Conservation (phyloP, 1,284 basidiomycete species). For the Papiliotrema flavescens region DNA sequence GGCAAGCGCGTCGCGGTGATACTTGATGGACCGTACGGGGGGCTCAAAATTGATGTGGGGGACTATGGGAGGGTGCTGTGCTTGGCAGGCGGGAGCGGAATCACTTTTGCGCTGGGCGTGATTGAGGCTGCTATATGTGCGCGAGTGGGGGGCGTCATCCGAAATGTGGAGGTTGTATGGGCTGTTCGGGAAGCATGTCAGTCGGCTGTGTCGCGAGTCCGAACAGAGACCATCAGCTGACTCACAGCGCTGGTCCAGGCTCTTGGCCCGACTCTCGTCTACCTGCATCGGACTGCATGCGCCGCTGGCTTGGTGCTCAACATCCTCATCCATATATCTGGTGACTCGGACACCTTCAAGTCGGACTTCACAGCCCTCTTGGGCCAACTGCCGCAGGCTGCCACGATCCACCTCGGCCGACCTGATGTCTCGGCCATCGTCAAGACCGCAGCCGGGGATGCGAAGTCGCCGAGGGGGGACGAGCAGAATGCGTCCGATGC, state of each 20-base stretch:
- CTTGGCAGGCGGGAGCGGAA: constrained; percentile 44
- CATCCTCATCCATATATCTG: too few relatives aligned
- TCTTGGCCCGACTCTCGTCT: constrained; percentile 29
- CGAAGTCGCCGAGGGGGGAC: constrained; percentile 2
- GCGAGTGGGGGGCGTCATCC: constrained; percentile 16
- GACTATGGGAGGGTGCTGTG: constrained; percentile 33
- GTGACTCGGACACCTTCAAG: too few relatives aligned
- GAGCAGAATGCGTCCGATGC: background rate
- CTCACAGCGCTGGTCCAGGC: constrained; percentile 32
- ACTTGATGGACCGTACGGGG: constrained; percentile 46
- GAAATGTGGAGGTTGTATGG: constrained; percentile 37
- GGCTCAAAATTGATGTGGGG: constrained; percentile 36
- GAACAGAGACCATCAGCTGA: background rate
- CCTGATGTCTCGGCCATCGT: background rate
- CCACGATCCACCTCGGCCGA: constrained; percentile 36
- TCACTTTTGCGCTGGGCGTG: constrained; percentile 42
- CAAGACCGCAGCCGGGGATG: constrained; percentile 4
- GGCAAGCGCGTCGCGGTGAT: constrained; percentile 35
- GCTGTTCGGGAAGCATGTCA: constrained; percentile 40
- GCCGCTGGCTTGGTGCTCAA: too few relatives aligned
- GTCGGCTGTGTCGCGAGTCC: constrained; percentile 2
- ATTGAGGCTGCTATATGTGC: constrained; percentile 39
- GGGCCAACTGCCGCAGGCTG: constrained; percentile 15
- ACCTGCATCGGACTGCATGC: background rate
- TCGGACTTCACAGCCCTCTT: too few relatives aligned